Evolutionary conservation across 768 basidiomycete species (phyloP), one percentile per base, ranked within the genome.

Genomic region (Termitomyces sp.): DNA sequence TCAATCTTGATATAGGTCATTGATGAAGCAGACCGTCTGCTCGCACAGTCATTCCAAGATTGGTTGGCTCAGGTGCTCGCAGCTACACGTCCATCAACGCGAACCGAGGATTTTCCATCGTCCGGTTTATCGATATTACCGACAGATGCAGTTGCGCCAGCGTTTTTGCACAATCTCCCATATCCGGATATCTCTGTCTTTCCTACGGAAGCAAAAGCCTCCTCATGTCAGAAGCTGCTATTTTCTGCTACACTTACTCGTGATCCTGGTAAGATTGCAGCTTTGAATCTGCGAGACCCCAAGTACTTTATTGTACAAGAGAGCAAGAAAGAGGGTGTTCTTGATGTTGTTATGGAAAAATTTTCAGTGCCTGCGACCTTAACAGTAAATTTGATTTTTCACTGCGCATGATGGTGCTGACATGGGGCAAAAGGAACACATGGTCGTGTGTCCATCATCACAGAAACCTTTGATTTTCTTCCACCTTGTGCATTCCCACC

Each of bases 221-320:
- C 82, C 4, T 88, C 88, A 6, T 97, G 95, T 64, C 96, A 98
- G 69, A 98, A 98, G 67, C 79, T 99, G 4, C 77, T 99, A 8
- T 97, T 99, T 74, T 97, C 94, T 10, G 97, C 97, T 0, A 99
- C 97, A 0, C 80, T 98, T 32, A 97, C 95, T 0, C 83, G 87
- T 9, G 94, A 98, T 73, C 96, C 97, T 0, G 87, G 89, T n/a
- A 95, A 92, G 65, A 87, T 98, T 44, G 87, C 88, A 7, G 84
- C 92, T 0, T 77, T 99, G 38, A 81, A 86, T 47, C 74, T 99
- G 40, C 75, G 82, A 57, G 73, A 89, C 55, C 90, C 95, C 1
- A 87, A 90, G 65, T 99, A 97, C 72, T 90, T 95, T 61, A 82
- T 97, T 45, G 87, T 98, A 24, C 88, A 89, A 66, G 80, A 79